These are phyloP conservation scores for Euphorbia peplus DNA, from an alignment of 345 rosid genomes.

Conservation along the genomic window DNA sequence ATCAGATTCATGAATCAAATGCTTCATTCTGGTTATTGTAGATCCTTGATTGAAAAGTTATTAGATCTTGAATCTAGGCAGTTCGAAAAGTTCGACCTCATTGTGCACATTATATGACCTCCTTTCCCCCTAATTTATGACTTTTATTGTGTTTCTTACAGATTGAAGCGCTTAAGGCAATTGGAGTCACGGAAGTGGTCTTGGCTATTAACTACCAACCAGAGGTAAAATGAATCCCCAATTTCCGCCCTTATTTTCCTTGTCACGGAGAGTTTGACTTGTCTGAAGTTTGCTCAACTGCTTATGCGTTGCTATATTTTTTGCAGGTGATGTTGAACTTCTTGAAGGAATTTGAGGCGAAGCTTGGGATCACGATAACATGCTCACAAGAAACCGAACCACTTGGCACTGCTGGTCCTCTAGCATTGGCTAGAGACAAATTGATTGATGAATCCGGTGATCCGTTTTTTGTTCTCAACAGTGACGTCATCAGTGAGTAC, in stretches of 20 bases:
- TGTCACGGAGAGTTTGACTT: not conserved
- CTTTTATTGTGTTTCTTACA: slow-evolving; percentile 27
- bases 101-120: not conserved
- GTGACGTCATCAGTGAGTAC: slow-evolving; percentile 98
- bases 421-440: slow-evolving; percentile 95
- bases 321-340: slow-evolving; percentile 88
- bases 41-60: not conserved
- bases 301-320: slow-evolving; percentile 2
- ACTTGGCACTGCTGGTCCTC: slow-evolving; percentile 97
- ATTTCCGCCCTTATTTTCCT: not conserved
- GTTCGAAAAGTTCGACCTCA: not conserved
- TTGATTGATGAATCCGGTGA: slow-evolving; percentile 71
- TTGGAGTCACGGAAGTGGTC: slow-evolving; percentile 95
- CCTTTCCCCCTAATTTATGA: not conserved
- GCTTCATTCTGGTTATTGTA: not conserved
- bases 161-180: slow-evolving; percentile 96
- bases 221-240: slow-evolving; percentile 46
- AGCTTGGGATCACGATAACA: slow-evolving; percentile 83
- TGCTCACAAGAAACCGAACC: slow-evolving; percentile 99
- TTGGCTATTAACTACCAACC: slow-evolving; percentile 98
- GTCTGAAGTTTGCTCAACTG: not conserved
- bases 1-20: not conserved
- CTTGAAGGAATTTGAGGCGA: slow-evolving; percentile 83
- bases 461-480: slow-evolving; percentile 97
- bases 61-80: not conserved